Evolutionary conservation across 2,329 filamentous ascomycete genomes (phyloP).

Genomic region (Apiospora sp.): DNA sequence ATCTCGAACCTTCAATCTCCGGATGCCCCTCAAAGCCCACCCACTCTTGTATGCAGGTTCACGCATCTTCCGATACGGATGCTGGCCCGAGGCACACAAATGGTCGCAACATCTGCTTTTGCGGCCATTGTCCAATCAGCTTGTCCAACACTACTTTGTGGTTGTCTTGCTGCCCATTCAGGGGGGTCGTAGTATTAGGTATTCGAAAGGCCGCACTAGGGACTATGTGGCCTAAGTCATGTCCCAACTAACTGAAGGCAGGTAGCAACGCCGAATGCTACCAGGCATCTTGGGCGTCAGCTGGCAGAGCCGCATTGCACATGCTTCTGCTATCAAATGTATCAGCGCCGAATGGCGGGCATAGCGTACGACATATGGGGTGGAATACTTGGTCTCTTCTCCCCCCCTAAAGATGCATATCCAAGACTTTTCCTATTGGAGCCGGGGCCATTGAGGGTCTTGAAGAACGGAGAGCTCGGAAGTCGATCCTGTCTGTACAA

Average conservation of each 20-base stretch:
- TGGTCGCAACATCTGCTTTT: not conserved
- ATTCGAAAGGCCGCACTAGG: not conserved
- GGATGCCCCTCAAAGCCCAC: constrained; percentile 18
- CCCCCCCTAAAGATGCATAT: not conserved
- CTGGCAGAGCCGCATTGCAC: constrained; percentile 19
- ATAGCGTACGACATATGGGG: constrained; percentile 1
- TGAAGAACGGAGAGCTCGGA: constrained; percentile 11
- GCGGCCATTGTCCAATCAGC: constrained; percentile 13
- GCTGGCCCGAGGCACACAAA: constrained; percentile 4
- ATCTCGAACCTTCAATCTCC: constrained; percentile 19
- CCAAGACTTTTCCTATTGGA: not conserved
- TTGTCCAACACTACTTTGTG: not conserved
- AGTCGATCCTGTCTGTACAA: constrained; percentile 14
- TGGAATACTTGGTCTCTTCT: not conserved
- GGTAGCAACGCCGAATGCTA: constrained; percentile 15
- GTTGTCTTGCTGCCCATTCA: constrained; percentile 11
- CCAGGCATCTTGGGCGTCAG: not conserved
- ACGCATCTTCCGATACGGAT: constrained; percentile 5
- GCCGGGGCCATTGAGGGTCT: not conserved
- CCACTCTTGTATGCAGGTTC: constrained; percentile 17
- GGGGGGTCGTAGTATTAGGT: not conserved
- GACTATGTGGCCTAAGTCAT: constrained; percentile 1
- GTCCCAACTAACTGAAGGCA: not conserved
- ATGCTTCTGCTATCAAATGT: not conserved
- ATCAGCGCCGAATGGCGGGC: not conserved